phyloP scores from a whole-genome alignment of 495 filamentous ascomycete species.

The Hyaloscypha hepaticicola region DNA sequence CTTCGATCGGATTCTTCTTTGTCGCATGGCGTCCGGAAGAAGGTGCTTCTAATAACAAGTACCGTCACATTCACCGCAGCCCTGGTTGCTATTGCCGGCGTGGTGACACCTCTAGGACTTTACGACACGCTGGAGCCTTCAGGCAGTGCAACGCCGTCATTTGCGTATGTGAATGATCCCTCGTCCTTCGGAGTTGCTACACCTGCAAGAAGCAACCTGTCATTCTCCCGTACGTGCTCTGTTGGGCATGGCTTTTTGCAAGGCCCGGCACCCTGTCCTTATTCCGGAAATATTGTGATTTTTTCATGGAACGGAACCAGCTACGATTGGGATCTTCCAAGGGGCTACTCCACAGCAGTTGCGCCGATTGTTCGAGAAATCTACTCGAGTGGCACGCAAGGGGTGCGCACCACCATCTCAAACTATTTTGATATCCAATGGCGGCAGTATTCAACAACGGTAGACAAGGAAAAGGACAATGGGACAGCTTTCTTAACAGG shows the following conservation, averaged over 20 bases:
- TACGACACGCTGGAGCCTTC: conserved; percentile 5
- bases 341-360: conserved; percentile 26
- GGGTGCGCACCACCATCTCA: conserved; percentile 35
- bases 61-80: background rate
- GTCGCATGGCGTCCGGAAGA: conserved; percentile 10
- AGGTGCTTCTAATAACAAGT: background rate
- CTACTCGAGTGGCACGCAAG: conserved; percentile 35
- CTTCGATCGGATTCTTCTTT: conserved; percentile 18
- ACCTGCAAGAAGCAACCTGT: conserved; percentile 15
- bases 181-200: conserved; percentile 20
- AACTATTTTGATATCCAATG: conserved; percentile 45
- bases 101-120: conserved; percentile 21
- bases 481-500: conserved; percentile 22
- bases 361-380: conserved; percentile 34
- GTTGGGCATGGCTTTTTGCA: too few species aligned
- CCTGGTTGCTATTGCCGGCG: conserved; percentile 15
- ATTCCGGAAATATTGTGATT: background rate
- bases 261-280: too few species aligned
- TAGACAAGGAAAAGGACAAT: conserved; percentile 21
- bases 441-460: conserved; percentile 30
- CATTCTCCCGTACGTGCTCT: too few species aligned
- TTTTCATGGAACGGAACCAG: background rate
- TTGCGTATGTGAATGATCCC: conserved; percentile 10
- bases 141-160: background rate
- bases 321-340: conserved; percentile 11